These are phyloP conservation scores for Herpetomonas muscarum DNA, from an alignment of 208 protist species.

Conservation along the genomic window DNA sequence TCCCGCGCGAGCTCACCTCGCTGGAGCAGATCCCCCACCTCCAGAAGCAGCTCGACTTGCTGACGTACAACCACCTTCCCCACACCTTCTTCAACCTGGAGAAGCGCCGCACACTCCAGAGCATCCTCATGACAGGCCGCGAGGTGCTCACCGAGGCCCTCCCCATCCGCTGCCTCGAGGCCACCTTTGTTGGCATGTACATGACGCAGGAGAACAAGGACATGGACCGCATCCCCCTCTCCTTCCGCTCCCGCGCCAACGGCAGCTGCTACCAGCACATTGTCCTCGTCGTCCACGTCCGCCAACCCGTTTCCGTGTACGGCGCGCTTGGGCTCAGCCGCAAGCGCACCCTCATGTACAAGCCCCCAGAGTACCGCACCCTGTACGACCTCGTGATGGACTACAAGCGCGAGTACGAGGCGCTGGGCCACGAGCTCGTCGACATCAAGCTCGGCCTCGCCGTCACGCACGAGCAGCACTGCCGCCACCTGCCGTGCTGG, in stretches of 20 bases:
- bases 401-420: constrained; percentile 75
- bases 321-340: constrained; percentile 85
- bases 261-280: constrained; percentile 76
- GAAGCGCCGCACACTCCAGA: constrained; percentile 83
- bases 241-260: constrained; percentile 80
- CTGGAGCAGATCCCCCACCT: constrained; percentile 57
- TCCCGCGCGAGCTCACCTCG: constrained; percentile 44
- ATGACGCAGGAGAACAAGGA: constrained; percentile 70
- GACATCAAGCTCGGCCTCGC: constrained; percentile 84
- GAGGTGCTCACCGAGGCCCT: constrained; percentile 81
- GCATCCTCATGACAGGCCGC: constrained; percentile 74
- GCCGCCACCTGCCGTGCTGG: constrained; percentile 62
- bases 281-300: constrained; percentile 63
- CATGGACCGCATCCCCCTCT: constrained; percentile 84
- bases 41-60: constrained; percentile 62
- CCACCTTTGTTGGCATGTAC: constrained; percentile 82
- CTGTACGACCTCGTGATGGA: constrained; percentile 85
- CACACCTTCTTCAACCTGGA: constrained; percentile 89
- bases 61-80: constrained; percentile 90
- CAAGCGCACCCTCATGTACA: constrained; percentile 88
- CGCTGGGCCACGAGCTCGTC: constrained; percentile 70
- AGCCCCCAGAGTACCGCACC: constrained; percentile 52
- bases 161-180: constrained; percentile 91
- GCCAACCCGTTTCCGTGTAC: constrained; percentile 26
- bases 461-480: constrained; percentile 60